A percentile compares a stretch with the other conserved stretches of the same genome.
These are phyloP conservation scores for Colletotrichum sp. DNA, from an alignment of 2,329 filamentous ascomycete genomes.

Conservation along the genomic window DNA sequence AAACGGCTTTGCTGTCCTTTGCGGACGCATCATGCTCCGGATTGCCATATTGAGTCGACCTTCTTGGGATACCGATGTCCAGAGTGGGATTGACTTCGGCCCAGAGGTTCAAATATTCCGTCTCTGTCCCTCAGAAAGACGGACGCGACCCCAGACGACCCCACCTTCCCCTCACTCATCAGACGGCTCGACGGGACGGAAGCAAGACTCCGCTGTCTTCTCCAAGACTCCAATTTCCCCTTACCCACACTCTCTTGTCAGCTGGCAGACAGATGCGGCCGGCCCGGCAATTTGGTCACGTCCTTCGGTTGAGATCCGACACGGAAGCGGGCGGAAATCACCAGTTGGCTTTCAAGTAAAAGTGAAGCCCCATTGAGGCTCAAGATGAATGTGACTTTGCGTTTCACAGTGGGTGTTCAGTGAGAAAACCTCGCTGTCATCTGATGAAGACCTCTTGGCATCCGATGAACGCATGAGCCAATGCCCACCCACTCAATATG, in stretches of 20 bases:
- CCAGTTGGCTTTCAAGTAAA: background rate
- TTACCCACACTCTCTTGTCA: background rate
- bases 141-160: background rate
- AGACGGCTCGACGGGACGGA: conserved; percentile 6
- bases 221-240: background rate
- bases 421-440: background rate
- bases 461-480: background rate
- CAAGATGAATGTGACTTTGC: background rate
- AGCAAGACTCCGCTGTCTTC: background rate
- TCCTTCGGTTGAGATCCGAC: background rate
- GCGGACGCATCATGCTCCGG: conserved; percentile 31
- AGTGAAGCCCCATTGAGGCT: background rate
- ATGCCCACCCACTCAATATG: no score
- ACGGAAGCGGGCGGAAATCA: accelerated
- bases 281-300: background rate
- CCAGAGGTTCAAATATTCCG: background rate
- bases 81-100: background rate
- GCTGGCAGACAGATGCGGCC: background rate
- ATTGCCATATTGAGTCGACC: conserved; percentile 27
- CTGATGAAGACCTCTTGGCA: accelerated
- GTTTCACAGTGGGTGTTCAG: accelerated
- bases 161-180: conserved; percentile 1
- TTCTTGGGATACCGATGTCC: background rate
- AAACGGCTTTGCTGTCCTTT: conserved; percentile 34
- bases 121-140: background rate